Percentiles rank a stretch among this genome's conserved stretches.
phyloP scores from a whole-genome alignment of 345 rosid species.

The Eucalyptus pauciflora region DNA sequence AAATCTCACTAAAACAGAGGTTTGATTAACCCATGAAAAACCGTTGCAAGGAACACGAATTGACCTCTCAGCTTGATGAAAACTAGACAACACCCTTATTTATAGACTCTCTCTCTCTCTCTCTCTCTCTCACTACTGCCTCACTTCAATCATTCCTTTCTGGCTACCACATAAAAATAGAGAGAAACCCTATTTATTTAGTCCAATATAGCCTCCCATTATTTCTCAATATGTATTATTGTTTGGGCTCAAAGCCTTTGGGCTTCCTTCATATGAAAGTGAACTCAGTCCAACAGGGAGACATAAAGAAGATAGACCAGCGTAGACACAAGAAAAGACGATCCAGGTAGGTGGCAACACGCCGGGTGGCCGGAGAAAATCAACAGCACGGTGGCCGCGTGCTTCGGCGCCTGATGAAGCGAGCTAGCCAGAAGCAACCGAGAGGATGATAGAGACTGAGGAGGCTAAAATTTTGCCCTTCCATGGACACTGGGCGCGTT shows the following conservation, averaged over 20 bases:
- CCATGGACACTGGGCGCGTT: neutral
- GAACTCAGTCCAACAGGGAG: too few relatives aligned
- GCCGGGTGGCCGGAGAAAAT: neutral
- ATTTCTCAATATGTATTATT: too few relatives aligned
- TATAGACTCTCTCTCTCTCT: neutral
- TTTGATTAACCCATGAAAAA: too few relatives aligned
- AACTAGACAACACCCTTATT: neutral
- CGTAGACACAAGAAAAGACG: too few relatives aligned
- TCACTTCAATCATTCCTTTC: neutral
- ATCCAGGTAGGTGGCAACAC: neutral
- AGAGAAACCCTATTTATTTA: neutral
- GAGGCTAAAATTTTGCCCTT: too few relatives aligned
- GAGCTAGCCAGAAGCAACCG: too few relatives aligned
- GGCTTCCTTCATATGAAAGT: too few relatives aligned
- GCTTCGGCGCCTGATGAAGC: too few relatives aligned
- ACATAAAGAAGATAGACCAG: too few relatives aligned
- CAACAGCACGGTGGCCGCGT: neutral
- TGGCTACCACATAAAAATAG: neutral
- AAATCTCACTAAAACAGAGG: too few relatives aligned
- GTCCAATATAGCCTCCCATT: neutral
- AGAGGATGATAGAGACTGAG: too few relatives aligned
- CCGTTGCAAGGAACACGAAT: rapidly evolving
- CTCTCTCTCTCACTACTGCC: neutral
- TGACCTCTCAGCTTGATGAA: neutral
- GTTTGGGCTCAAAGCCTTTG: too few relatives aligned